Base-by-base conservation (phyloP, 805 yeast genomes). In the Tetrapisispora phaffii region DNA sequence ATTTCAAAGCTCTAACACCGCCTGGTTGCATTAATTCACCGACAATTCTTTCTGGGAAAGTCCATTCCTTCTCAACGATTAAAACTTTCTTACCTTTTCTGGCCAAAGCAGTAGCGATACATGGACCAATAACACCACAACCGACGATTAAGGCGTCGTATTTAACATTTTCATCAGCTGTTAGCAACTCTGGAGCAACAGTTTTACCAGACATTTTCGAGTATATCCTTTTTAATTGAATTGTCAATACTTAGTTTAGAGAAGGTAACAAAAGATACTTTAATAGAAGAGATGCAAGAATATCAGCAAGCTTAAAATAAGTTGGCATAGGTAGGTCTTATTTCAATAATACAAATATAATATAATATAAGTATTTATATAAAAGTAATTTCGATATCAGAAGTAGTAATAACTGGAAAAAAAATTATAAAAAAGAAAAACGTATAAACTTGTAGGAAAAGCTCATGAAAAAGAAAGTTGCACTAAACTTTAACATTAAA, bases 101-200 rank as follows among this genome's bases (percentile, higher is more conserved):
- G 1, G 96, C 97, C 45, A 93, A 68, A 3, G 85, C 88, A 1
- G 88, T 83, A 37, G 97, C 97, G 17, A 90, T 73, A 45, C 90
- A 81, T 2, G 98, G 96, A 1, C 99, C 98, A 21, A 87, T 82
- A 19, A 90, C 95, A 45, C 98, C 98, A n/a, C 97, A 97, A n/a
- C 98, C 98, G 34, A 93, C 79, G 22, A 93, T 83, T 35, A 90
- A 80, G 42, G 82, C 90, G 59, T 93, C 98, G 65, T 77, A 87
- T 7, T 57, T 58, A 32, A 53, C 46, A 20, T 51, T 48, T 26
- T 55, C 50, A 38, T 62, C 61, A 17, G 69, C 69, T 43, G 53
- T 54, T 34, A 40, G 24, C 32, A 44, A 31, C 24, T 43, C 45
- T 36, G 45, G 41, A 29, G 40, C 44, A 29, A 35, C 35, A 16